Conservation (phyloP, 139 green algal genomes). For the Chara braunii region DNA sequence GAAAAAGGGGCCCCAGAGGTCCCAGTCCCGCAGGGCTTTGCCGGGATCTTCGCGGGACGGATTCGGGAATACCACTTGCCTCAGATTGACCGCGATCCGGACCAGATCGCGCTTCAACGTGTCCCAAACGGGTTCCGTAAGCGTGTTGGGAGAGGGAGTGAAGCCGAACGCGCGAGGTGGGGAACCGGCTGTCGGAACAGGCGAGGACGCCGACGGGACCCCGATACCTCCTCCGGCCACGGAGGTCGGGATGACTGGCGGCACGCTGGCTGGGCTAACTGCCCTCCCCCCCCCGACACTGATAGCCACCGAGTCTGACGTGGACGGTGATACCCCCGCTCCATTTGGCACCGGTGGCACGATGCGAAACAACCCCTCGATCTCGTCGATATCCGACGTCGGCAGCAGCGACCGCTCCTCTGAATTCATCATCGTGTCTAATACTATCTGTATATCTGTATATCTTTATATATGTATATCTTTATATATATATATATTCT, state of each 20-base stretch:
- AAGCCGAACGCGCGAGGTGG: not conserved
- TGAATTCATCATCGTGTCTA: too few relatives aligned
- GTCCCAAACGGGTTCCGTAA: slow-evolving; percentile 81
- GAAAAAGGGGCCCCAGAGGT: slow-evolving; percentile 95
- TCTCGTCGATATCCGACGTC: slow-evolving; percentile 1
- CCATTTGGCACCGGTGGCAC: too few relatives aligned
- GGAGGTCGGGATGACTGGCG: not conserved
- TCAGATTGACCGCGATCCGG: slow-evolving; percentile 76
- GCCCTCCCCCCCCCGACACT: not conserved
- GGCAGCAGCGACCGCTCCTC: too few relatives aligned
- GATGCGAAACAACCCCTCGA: not conserved
- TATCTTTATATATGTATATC: too few relatives aligned
- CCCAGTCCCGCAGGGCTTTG: slow-evolving; percentile 83
- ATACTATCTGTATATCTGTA: too few relatives aligned
- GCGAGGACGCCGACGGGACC: not conserved
- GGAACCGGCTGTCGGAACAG: not conserved
- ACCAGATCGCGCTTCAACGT: slow-evolving; percentile 85
- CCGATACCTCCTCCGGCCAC: not conserved
- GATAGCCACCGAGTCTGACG: not conserved
- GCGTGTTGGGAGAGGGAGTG: slow-evolving; percentile 44
- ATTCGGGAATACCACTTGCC: slow-evolving; percentile 39
- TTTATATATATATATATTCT: too few relatives aligned
- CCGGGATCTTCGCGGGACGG: not conserved
- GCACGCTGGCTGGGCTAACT: not conserved
- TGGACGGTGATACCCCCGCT: not conserved